Evolutionary conservation across 306 rosid species (phyloP).

Genomic region (Mimosa bimucronata): DNA sequence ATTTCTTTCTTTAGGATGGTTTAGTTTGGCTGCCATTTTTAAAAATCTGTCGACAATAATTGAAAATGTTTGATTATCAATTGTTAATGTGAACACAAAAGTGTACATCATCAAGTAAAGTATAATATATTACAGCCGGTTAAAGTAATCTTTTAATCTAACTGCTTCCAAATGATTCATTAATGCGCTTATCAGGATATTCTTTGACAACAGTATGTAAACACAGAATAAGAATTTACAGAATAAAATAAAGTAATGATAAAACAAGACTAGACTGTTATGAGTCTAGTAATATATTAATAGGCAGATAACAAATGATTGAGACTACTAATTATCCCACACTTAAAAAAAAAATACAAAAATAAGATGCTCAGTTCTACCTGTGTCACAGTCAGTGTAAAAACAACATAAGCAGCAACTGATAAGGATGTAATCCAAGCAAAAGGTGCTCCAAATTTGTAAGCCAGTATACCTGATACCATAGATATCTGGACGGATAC

Average conservation of each 20-base stretch:
- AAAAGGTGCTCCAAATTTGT: constrained; percentile 95
- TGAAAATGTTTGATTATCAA: neutral
- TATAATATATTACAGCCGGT: neutral
- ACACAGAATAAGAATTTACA: neutral
- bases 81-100: neutral
- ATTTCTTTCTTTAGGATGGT: constrained; percentile 15
- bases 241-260: constrained; percentile 8
- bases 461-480: constrained; percentile 98
- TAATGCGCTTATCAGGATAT: neutral
- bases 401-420: constrained; percentile 84
- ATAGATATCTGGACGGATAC: constrained; percentile 85
- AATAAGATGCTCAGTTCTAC: constrained; percentile 44
- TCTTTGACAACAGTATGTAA: neutral
- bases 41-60: neutral
- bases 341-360: constrained; percentile 17
- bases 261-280: constrained; percentile 20
- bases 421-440: constrained; percentile 94
- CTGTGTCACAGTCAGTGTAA: constrained; percentile 90
- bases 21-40: constrained; percentile 24
- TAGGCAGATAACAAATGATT: constrained; percentile 17
- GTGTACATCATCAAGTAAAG: neutral
- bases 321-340: constrained; percentile 26
- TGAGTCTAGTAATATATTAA: constrained; percentile 17
- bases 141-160: neutral
- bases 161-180: neutral